Evolutionary conservation across 306 rosid genomes (phyloP).

Genomic region (Carpinus viminea): DNA sequence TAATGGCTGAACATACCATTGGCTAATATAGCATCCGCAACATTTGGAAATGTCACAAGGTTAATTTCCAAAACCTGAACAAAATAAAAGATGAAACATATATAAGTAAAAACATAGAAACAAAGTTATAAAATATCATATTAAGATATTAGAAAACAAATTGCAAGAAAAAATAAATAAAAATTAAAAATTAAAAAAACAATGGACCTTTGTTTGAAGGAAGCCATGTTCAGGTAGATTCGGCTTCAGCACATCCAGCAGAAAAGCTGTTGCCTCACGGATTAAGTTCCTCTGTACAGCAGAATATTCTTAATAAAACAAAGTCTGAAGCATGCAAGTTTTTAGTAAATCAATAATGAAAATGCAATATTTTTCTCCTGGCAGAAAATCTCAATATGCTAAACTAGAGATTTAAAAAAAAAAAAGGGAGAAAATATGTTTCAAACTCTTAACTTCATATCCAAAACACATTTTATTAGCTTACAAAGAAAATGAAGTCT

Average conservation of each 20-base stretch:
- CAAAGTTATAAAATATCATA: background rate
- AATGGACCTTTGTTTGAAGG: slow-evolving; percentile 85
- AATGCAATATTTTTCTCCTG: background rate
- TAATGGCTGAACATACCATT: slow-evolving; percentile 99
- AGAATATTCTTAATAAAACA: background rate
- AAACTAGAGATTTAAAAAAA: background rate
- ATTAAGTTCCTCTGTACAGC: slow-evolving; percentile 81
- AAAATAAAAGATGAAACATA: slow-evolving; percentile 1
- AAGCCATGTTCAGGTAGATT: slow-evolving; percentile 90
- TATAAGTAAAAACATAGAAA: slow-evolving; percentile 21
- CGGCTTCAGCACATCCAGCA: slow-evolving; percentile 94
- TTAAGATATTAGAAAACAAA: background rate
- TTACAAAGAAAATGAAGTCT: background rate
- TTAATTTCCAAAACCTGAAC: slow-evolving; percentile 90
- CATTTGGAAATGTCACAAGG: slow-evolving; percentile 95
- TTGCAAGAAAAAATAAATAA: background rate
- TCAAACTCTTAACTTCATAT: background rate
- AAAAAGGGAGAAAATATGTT: background rate
- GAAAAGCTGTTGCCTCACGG: slow-evolving; percentile 98
- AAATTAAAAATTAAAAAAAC: background rate
- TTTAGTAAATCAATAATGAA: background rate
- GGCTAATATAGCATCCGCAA: slow-evolving; percentile 97
- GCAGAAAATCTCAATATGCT: background rate
- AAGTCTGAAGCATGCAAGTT: background rate
- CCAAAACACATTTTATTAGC: background rate